Evolutionary conservation across 192 early-diverging fungal species (phyloP).

Genomic region (Piromyces finnis): DNA sequence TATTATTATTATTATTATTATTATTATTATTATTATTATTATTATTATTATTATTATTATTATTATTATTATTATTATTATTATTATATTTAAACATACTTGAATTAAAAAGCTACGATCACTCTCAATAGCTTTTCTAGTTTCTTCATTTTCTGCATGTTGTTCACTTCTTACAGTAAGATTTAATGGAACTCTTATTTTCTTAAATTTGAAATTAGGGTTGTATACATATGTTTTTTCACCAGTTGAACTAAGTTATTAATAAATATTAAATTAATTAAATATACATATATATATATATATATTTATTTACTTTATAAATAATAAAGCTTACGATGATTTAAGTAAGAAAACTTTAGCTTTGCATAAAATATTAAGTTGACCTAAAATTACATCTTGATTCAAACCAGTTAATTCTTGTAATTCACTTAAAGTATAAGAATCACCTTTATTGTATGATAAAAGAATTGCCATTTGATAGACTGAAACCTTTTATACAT

Average conservation of each 20-base stretch:
- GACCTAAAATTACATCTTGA: slow-evolving; percentile 39
- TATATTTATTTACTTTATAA: neutral
- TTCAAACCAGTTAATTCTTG: slow-evolving; percentile 51
- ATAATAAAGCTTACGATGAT: slow-evolving; percentile 8
- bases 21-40: neutral
- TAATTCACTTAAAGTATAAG: slow-evolving; percentile 64
- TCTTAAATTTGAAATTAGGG: slow-evolving; percentile 56
- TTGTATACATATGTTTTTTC: slow-evolving; percentile 53
- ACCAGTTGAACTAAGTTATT: too few species aligned
- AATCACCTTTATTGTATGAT: slow-evolving; percentile 64
- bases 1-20: neutral
- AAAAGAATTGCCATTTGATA: slow-evolving; percentile 90
- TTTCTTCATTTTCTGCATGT: slow-evolving; percentile 79
- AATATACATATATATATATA: slow-evolving; percentile 15
- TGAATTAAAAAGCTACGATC: slow-evolving; percentile 88
- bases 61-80: neutral
- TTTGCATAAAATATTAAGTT: slow-evolving; percentile 63
- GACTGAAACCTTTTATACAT: slow-evolving; percentile 40
- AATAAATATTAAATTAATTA: neutral
- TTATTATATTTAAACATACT: slow-evolving; percentile 16
- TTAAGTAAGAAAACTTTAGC: slow-evolving; percentile 52
- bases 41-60: neutral
- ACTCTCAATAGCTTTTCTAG: slow-evolving; percentile 78
- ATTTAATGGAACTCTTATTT: slow-evolving; percentile 76
- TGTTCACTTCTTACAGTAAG: slow-evolving; percentile 68